Evolutionary conservation across 345 rosid genomes (phyloP), one percentile per base, ranked within the genome.

Genomic region (Rhizophora apiculata): DNA sequence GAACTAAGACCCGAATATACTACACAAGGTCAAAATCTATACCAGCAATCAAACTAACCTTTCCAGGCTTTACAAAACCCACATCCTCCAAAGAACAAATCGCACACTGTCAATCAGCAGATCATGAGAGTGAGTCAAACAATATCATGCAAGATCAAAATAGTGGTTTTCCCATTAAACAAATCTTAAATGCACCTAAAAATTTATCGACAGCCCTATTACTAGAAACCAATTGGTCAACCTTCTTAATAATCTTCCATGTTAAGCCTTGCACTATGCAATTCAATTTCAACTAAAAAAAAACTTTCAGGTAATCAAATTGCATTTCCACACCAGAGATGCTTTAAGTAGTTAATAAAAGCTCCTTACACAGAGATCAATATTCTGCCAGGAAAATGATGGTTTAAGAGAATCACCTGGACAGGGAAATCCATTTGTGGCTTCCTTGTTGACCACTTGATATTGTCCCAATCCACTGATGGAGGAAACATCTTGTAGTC

Each of bases 401-500:
- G 27, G 22, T 65, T 61, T 51, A 58, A 70, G 68, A 43, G 63
- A 61, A 58, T 65, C 62, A 92, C 98, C 99, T 95, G 99, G 77
- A 95, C 92, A 67, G 98, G 98, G 80, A 95, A 95, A 86, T 95
- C 99, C 96, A 90, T 92, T 76, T 84, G 92, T 22, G 99, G 96
- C 85, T 84, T 86, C 82, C 99, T 90, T 24, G 94, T 76, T 68
- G 88, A 78, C 99, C 99, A 95, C 74, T 85, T 19, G 62, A 90
- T 90, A 72, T 92, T 95, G 76, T 92, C 92, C 98, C 98, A 92
- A 73, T 95, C 72, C 61, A 92, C 99, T 49, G 87, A 78, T 58
- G 99, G 99, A n/a, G 99, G 96, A 81, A 95, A 95, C 99, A 92
- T 92, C 75, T 92, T 95, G 85, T 92, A 95, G 79, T 92, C 98